Conservation (phyloP, 2,329 filamentous ascomycete genomes). For the Botrytis elliptica region DNA sequence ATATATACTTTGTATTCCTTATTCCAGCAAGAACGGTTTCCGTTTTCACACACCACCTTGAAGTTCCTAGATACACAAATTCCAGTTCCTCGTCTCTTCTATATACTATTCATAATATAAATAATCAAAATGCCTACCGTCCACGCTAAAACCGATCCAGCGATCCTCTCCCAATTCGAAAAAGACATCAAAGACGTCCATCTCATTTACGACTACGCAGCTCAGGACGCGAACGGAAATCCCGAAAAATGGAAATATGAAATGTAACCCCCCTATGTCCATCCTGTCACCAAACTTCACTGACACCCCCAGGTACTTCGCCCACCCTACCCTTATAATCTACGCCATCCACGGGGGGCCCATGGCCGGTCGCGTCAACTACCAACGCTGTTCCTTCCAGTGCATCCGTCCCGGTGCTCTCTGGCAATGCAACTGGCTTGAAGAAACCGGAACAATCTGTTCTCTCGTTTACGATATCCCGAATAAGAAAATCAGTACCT, state of each 20-base stretch:
- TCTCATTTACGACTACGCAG: neutral
- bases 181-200: neutral
- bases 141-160: neutral
- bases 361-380: neutral
- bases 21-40: neutral
- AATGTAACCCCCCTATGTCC: neutral
- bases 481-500: constrained; percentile 43
- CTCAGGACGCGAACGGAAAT: neutral
- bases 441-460: neutral
- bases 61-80: neutral
- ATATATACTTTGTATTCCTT: neutral
- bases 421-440: neutral
- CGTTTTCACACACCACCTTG: neutral
- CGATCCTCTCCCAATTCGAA: neutral
- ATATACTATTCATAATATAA: neutral
- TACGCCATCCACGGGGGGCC: neutral
- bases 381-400: neutral
- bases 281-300: neutral
- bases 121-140: neutral
- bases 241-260: neutral
- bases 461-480: constrained; percentile 1
- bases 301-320: neutral
- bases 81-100: neutral
- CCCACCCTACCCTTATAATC: neutral
- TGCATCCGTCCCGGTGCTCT: neutral